Evolutionary conservation across 2,329 filamentous ascomycete genomes (phyloP).

Genomic region (Sporothrix brunneoviolacea): DNA sequence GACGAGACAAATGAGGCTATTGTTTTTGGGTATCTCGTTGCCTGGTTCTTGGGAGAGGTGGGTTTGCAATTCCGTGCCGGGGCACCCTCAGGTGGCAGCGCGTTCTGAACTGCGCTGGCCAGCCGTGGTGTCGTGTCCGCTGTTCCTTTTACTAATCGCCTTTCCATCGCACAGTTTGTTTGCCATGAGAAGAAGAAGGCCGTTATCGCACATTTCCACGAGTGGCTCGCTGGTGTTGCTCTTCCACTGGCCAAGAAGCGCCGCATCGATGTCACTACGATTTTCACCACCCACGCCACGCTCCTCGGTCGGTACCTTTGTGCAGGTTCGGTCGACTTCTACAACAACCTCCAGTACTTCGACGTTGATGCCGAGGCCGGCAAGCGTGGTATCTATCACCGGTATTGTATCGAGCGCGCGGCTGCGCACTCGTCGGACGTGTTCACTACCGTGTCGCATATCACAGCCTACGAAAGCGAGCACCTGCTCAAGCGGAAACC

Average conservation of each 20-base stretch:
- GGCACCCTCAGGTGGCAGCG: slow-evolving; percentile 10
- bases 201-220: slow-evolving; percentile 97
- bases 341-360: slow-evolving; percentile 97
- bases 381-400: slow-evolving; percentile 96
- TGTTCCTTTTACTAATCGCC: slow-evolving; percentile 3
- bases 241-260: slow-evolving; percentile 88
- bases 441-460: slow-evolving; percentile 97
- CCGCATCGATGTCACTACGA: slow-evolving; percentile 92
- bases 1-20: slow-evolving; percentile 96
- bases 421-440: slow-evolving; percentile 90
- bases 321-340: slow-evolving; percentile 96
- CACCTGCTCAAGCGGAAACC: slow-evolving; percentile 96
- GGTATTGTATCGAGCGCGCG: slow-evolving; percentile 95
- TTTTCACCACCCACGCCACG: slow-evolving; percentile 97
- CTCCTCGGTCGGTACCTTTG: slow-evolving; percentile 93
- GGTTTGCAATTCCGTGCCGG: slow-evolving; percentile 20
- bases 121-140: not conserved
- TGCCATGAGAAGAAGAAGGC: slow-evolving; percentile 86
- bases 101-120: too few species aligned
- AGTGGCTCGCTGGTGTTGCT: slow-evolving; percentile 94
- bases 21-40: slow-evolving; percentile 93
- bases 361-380: slow-evolving; percentile 95
- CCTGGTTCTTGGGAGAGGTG: slow-evolving; percentile 98
- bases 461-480: slow-evolving; percentile 96
- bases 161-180: slow-evolving; percentile 60